Evolutionary conservation across 2,329 filamentous ascomycete species (phyloP).

Genomic region (Sclerotinia spermophila): DNA sequence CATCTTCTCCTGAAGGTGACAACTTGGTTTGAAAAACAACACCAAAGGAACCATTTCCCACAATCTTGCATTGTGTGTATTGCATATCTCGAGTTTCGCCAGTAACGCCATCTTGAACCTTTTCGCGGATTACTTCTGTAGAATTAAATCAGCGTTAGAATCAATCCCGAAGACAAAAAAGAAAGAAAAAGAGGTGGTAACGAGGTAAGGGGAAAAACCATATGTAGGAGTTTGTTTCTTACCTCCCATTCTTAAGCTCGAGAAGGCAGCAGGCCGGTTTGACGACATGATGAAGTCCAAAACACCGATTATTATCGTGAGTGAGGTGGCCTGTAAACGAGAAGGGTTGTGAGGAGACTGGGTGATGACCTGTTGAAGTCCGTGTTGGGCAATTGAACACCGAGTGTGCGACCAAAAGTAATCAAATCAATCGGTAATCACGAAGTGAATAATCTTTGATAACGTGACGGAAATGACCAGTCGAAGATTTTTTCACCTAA

Average conservation of each 20-base stretch:
- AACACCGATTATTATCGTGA: constrained; percentile 39
- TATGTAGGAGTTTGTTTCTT: constrained; percentile 39
- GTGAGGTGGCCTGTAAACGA: constrained; percentile 43
- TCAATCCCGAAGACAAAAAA: neutral
- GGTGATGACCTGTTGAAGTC: constrained; percentile 44
- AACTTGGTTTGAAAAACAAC: constrained; percentile 99
- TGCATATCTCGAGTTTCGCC: constrained; percentile 95
- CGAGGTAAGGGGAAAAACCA: constrained; percentile 8
- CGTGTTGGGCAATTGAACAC: constrained; percentile 50
- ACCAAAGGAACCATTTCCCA: constrained; percentile 97
- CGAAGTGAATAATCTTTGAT: constrained; percentile 23
- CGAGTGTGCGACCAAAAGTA: constrained; percentile 24
- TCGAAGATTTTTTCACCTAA: constrained; percentile 25
- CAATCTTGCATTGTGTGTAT: constrained; percentile 99
- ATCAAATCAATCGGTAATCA: constrained; percentile 27
- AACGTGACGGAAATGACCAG: constrained; percentile 30
- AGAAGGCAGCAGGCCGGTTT: constrained; percentile 87
- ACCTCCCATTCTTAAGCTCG: constrained; percentile 94
- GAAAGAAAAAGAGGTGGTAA: neutral
- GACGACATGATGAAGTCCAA: constrained; percentile 66
- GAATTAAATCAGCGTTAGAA: constrained; percentile 30
- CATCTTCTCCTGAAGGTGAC: constrained; percentile 95
- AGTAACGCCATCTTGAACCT: constrained; percentile 96
- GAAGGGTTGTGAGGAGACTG: constrained; percentile 43
- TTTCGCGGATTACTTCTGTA: constrained; percentile 97